Percentiles rank a stretch among this genome's conserved stretches.
These are phyloP conservation scores for Corniculantispora saksenae DNA, from an alignment of 2,329 filamentous ascomycete genomes.

Conservation along the genomic window DNA sequence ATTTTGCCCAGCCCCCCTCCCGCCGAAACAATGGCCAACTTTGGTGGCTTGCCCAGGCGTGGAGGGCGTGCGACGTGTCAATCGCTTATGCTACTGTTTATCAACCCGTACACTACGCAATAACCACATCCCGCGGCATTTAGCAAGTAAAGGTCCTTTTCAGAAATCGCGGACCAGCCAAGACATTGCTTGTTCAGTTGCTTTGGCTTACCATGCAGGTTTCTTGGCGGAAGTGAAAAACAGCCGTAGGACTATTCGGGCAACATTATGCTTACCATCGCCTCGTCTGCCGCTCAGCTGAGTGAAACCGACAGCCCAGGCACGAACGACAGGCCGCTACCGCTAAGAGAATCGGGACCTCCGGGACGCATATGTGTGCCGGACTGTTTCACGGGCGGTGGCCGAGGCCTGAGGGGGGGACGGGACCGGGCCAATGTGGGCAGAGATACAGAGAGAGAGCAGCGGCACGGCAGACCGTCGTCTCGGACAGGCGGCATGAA, in stretches of 20 bases:
- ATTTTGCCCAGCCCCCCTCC: not conserved
- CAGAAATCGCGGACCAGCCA: not conserved
- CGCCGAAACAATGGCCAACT: constrained; percentile 1
- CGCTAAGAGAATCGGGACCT: not conserved
- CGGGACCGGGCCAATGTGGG: not conserved
- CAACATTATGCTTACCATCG: not conserved
- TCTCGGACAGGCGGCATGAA: not conserved
- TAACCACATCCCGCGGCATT: not conserved
- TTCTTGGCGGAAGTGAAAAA: not conserved
- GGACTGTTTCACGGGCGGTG: constrained; percentile 6
- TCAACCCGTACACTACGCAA: not conserved
- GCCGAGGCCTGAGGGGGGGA: not conserved
- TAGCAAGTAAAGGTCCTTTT: not conserved
- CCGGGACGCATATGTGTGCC: constrained; percentile 6
- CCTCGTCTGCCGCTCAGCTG: constrained; percentile 5
- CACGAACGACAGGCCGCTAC: not conserved
- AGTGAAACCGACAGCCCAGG: not conserved
- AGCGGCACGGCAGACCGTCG: not conserved
- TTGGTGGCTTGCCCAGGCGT: constrained; percentile 4
- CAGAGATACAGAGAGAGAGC: too few species aligned
- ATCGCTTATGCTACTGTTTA: not conserved
- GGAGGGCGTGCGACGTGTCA: not conserved
- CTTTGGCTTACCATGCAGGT: not conserved
- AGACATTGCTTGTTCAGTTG: not conserved
- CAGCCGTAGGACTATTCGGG: not conserved